Base-by-base conservation (phyloP, 345 rosid genomes). In the Combretum micranthum region DNA sequence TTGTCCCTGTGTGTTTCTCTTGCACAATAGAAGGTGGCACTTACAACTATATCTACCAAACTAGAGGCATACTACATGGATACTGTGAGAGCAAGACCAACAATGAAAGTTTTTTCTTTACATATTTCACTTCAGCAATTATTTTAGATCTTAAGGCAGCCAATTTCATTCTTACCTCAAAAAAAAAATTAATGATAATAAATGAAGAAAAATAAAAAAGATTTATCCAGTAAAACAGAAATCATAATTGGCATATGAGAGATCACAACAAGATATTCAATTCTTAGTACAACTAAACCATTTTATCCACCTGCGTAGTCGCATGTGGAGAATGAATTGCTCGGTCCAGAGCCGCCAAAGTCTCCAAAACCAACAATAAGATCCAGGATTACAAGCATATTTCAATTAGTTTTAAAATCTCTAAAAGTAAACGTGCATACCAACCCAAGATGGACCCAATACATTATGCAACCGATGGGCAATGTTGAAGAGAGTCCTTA, bases 401-500 rank as follows among this genome's bases (percentile, higher is more conserved):
- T 15, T 48, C 19, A 8, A 42, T 39, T 18, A 19, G 13, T 43
- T 21, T 43, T 15, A 68, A 44, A 46, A 61, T 60, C 55, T 60
- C 17, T 17, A 49, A 50, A 62, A 69, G 57, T 53, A 70, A 57
- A 62, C 21, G 39, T 62, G 75, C 97, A 69, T 80, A 88, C 97
- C 94, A 93, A 89, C 92, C 99, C 99, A 93, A 18, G 99, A 93
- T n/a, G 96, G 96, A 42, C 99, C 99, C 74, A 93, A 77, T 46
- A 89, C 96, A 68, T 89, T 89, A 74, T 87, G 90, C 68, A 93
- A 74, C 63, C 99, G 77, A 80, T 87, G 97, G 66, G 97, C 88
- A 62, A 93, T 64, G 69, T 93, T 93, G 79, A 93, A 93, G 69
- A 93, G 97, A 63, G 99, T 93, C 74, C 99, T 75, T 66, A 93